Conservation (phyloP, 176 grass and related monocot genomes). For the Saccharum officinarum region DNA sequence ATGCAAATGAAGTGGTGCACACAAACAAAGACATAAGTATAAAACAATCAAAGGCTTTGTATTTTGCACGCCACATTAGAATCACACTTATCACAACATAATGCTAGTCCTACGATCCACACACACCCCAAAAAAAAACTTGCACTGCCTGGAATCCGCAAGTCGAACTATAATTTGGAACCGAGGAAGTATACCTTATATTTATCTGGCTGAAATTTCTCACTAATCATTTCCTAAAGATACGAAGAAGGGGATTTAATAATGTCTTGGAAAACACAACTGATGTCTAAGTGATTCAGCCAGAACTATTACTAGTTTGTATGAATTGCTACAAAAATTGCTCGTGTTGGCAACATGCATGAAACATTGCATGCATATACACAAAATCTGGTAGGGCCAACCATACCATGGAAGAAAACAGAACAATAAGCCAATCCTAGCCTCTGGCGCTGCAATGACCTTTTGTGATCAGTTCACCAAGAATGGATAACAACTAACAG, state of each 20-base stretch:
- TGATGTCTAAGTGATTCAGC: background rate
- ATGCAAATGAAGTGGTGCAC: background rate
- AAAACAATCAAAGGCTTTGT: background rate
- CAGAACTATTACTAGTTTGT: background rate
- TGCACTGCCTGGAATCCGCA: background rate
- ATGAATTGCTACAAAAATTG: background rate
- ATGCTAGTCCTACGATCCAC: background rate
- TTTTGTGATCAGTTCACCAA: background rate
- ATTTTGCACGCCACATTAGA: background rate
- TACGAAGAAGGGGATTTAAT: background rate
- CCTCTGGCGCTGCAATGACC: background rate
- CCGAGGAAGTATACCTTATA: background rate
- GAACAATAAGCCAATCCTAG: background rate
- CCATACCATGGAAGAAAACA: background rate
- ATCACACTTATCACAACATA: background rate
- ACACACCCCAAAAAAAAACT: background rate
- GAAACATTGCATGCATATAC: background rate
- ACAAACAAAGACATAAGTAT: background rate
- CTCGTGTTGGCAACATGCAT: background rate
- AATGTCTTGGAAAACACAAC: background rate
- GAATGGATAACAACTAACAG: background rate
- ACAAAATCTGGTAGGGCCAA: background rate
- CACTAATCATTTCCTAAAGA: background rate
- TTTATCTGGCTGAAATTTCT: background rate
- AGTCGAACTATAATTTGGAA: background rate